Base-by-base conservation (phyloP, 2,329 filamentous ascomycete species). In the Colletotrichum sp. region DNA sequence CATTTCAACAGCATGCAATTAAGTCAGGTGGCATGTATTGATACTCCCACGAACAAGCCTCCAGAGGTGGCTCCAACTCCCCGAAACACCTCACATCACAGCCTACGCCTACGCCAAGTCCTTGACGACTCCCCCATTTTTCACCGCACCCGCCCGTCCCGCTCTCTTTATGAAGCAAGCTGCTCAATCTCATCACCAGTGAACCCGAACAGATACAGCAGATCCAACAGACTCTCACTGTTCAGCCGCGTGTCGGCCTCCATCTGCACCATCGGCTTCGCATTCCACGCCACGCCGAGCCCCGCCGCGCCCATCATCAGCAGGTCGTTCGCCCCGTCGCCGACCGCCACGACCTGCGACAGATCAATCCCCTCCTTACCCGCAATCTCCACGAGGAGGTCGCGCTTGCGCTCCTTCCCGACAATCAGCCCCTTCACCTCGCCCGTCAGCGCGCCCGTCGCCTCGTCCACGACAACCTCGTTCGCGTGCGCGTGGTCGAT, bases 401-500 rank as follows among this genome's bases (percentile, higher is more conserved):
- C 91, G 21, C 91, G 89, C 86, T 97, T 97, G 82, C 92, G 90
- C 86, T 95, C 91, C 72, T 92, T 93, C 80, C 96, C 93, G 12
- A 97, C 93, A 71, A 97, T 96, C 24, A 89, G 87, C 8, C 93
- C 93, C 66, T 91, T 87, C 3, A 96, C 89, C 81, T 95, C 93
- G 26, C 95, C 95, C 0, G 94, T 96, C 55, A 97, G 86, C 32
- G 86, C 88, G 16, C 87, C 88, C 43, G 43, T 48, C 43, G 86
- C 86, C 43, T 90, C 87, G 77, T 92, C 92, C 18, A 94, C 88
- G 18, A 93, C 90, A 0, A 96, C 93, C 80, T 96, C 93, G 84
- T 99, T 99, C 55, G 97, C 97, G 82, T 94, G 92, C 0, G 95
- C 96, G 82, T 98, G 93, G 84, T 99, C 95, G 72, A 99, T 91